phyloP scores from a whole-genome alignment of 441 rosid species.

The Flueggea neowawraea region DNA sequence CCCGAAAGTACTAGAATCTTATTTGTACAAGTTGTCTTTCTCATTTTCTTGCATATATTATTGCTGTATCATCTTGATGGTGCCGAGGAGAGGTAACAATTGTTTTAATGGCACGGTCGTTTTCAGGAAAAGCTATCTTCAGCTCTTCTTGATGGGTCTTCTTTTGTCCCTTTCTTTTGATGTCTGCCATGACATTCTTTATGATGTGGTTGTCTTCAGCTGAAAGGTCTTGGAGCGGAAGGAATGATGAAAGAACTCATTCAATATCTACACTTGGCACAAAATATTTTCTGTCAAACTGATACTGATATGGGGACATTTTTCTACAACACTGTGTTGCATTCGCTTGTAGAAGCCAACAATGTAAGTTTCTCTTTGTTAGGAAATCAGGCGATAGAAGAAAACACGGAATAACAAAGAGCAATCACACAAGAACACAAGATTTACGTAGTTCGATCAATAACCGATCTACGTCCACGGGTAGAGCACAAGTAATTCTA shows the following conservation, averaged over 20 bases:
- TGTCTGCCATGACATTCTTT: background rate
- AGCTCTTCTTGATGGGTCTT: conserved; percentile 2
- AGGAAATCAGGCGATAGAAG: no score
- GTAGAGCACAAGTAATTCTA: no score
- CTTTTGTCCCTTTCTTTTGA: conserved; percentile 1
- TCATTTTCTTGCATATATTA: no score
- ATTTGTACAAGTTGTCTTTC: background rate
- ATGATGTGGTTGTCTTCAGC: conserved; percentile 37
- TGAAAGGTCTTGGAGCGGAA: conserved; percentile 76
- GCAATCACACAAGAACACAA: no score
- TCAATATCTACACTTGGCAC: conserved; percentile 45
- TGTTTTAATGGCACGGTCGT: no score
- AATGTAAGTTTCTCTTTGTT: conserved; percentile 65
- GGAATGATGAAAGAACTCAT: conserved; percentile 71
- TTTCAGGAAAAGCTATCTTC: background rate
- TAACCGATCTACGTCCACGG: no score
- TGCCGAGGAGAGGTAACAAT: no score
- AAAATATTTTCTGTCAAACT: conserved; percentile 33
- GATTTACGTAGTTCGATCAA: no score
- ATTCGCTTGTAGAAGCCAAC: conserved; percentile 56
- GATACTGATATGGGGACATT: conserved; percentile 36
- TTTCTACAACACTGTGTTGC: conserved; percentile 64
- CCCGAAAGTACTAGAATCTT: conserved; percentile 2
- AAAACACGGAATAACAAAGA: no score
- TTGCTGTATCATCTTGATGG: no score